Evolutionary conservation across 176 grass and related monocot genomes (phyloP).

Genomic region (Bolboschoenus planiculmis): DNA sequence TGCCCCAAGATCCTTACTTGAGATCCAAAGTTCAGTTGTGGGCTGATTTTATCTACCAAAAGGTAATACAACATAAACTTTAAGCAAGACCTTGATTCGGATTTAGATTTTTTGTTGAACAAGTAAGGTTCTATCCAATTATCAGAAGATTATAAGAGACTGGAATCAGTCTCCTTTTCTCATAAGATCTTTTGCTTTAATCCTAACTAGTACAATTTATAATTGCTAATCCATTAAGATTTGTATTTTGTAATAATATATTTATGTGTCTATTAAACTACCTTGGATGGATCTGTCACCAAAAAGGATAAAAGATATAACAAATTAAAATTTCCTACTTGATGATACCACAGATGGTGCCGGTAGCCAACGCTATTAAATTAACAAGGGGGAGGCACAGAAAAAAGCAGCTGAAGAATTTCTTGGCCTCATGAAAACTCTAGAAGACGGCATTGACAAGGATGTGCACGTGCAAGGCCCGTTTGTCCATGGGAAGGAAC

Average conservation of each 20-base stretch:
- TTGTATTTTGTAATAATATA: background rate
- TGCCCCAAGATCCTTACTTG: constrained; percentile 21
- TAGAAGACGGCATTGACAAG: constrained; percentile 24
- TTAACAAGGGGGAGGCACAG: constrained; percentile 1
- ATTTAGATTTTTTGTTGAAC: background rate
- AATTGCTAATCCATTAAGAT: background rate
- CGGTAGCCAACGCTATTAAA: background rate
- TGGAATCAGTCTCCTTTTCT: background rate
- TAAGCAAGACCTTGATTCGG: background rate
- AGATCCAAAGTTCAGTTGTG: constrained; percentile 32
- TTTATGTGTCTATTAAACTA: no score
- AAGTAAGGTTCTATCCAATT: background rate
- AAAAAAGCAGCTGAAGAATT: constrained; percentile 24
- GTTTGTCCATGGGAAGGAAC: background rate
- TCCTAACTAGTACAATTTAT: background rate
- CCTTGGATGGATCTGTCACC: no score
- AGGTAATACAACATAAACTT: constrained; percentile 16
- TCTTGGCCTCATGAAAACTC: background rate
- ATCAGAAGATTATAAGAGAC: background rate
- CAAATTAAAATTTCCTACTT: background rate
- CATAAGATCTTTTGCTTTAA: background rate
- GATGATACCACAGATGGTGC: background rate
- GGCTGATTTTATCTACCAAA: constrained; percentile 36
- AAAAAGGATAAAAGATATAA: background rate
- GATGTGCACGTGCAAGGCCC: constrained; percentile 20